Base-by-base conservation (phyloP, 495 filamentous ascomycete species). In the Copromyces sp. region DNA sequence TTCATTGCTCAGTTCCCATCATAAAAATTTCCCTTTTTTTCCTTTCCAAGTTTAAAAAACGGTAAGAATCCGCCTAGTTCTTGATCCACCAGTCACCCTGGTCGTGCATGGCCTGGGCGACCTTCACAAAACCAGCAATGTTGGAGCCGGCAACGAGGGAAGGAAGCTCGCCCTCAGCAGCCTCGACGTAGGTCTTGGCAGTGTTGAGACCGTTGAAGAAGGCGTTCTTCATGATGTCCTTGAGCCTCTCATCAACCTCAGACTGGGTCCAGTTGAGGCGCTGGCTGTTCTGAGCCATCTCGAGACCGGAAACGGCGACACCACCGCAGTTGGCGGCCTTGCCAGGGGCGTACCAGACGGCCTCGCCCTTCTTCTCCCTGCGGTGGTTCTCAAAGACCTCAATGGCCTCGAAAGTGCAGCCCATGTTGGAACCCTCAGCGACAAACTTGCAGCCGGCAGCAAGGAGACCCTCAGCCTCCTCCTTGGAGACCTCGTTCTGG, bases 351-450 rank as follows among this genome's bases (percentile, higher is more conserved):
- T 98, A 99, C 95, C 95, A 99, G 81, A 97, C 92, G 75, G 92
- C 90, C 12, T 86, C 81, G 37, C 80, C 84, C 69, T 88, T 89
- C 83, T 92, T 91, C 77, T 85, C 86, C 77, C 88, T 88, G 70
- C 95, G 89, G 81, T 89, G 82, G 38, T 89, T 91, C 88, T 99
- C 95, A 82, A 98, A 99, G 74, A 92, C 86, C 76, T 97, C 90
- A 82, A 99, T 98, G 75, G 95, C 95, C 73, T 91, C 94, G 84
- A 95, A 94, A 68, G 94, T 97, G 86, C 93, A 98, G 71, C 95
- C 95, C 95, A 99, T 99, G 87, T 99, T 99, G 84, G 91, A 94
- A 37, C 95, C 95, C 84, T 99, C 95, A 72, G 95, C 95, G 77
- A 98, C 89, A 87, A 95, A 97, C 81, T 90, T 89, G 76, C 85